Conservation (phyloP, 2,329 filamentous ascomycete species). For the Paramyrothecium roridum region DNA sequence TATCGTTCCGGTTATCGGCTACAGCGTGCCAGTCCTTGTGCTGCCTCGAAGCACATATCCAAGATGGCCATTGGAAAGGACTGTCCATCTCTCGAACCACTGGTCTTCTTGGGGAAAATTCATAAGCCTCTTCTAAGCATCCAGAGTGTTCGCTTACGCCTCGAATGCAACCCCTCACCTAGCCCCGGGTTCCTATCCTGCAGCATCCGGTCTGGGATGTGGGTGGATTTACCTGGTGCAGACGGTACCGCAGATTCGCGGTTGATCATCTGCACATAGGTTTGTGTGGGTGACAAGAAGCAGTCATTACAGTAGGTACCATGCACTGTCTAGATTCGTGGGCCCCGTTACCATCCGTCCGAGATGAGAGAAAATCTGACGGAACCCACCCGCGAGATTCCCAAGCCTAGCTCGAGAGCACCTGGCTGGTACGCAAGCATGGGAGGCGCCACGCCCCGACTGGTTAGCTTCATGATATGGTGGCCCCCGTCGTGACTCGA, state of each 20-base stretch:
- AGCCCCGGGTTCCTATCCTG: neutral
- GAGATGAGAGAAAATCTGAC: neutral
- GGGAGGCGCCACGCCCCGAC: neutral
- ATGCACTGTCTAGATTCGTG: too few species aligned
- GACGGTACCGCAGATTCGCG: neutral
- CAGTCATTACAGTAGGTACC: neutral
- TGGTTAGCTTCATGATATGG: too few species aligned
- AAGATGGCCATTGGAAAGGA: neutral
- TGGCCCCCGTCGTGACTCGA: too few species aligned
- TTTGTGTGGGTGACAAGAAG: neutral
- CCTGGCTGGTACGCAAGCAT: neutral
- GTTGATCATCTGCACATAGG: neutral
- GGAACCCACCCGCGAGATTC: neutral
- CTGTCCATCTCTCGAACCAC: neutral
- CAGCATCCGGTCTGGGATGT: neutral
- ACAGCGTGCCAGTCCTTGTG: too few species aligned
- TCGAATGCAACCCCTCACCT: constrained; percentile 12
- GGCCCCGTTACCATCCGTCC: neutral
- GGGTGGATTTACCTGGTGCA: neutral
- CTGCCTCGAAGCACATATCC: neutral
- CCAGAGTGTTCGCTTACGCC: constrained; percentile 6
- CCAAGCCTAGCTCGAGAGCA: neutral
- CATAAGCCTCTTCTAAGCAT: constrained; percentile 16
- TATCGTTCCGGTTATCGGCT: too few species aligned
- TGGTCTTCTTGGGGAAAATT: constrained; percentile 6